phyloP scores from a whole-genome alignment of 495 filamentous ascomycete genomes.

The Penicillium coprophilum region DNA sequence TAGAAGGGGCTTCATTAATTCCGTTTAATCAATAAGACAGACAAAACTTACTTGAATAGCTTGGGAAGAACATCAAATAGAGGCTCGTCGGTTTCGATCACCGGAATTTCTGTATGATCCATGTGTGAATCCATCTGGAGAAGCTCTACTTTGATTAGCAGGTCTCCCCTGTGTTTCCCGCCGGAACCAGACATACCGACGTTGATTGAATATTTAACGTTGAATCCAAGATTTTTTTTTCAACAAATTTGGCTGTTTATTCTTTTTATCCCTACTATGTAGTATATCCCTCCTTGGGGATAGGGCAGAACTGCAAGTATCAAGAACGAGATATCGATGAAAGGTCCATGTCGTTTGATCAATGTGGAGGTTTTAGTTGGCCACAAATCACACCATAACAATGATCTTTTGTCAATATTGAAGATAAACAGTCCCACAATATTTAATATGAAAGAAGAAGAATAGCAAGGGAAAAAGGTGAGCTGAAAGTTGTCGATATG shows the following conservation, averaged over 20 bases:
- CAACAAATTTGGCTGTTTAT: background rate
- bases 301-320: slow-evolving; percentile 5
- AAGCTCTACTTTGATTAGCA: background rate
- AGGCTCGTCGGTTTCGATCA: slow-evolving; percentile 61
- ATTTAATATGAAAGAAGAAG: background rate
- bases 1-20: background rate
- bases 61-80: slow-evolving; percentile 68
- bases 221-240: background rate
- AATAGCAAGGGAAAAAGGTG: background rate
- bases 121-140: slow-evolving; percentile 16
- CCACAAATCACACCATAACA: background rate
- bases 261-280: background rate
- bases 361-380: background rate
- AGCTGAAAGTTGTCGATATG: slow-evolving; percentile 8
- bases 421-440: background rate
- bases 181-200: slow-evolving; percentile 3
- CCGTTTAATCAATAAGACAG: background rate
- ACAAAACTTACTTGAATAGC: slow-evolving; percentile 56
- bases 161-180: background rate
- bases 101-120: slow-evolving; percentile 49
- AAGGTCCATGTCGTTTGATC: slow-evolving; percentile 2
- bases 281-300: background rate
- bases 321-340: slow-evolving; percentile 9
- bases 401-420: background rate
- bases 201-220: background rate